Base-by-base conservation (phyloP, 106 monocot genomes). In the Allium cepa region DNA sequence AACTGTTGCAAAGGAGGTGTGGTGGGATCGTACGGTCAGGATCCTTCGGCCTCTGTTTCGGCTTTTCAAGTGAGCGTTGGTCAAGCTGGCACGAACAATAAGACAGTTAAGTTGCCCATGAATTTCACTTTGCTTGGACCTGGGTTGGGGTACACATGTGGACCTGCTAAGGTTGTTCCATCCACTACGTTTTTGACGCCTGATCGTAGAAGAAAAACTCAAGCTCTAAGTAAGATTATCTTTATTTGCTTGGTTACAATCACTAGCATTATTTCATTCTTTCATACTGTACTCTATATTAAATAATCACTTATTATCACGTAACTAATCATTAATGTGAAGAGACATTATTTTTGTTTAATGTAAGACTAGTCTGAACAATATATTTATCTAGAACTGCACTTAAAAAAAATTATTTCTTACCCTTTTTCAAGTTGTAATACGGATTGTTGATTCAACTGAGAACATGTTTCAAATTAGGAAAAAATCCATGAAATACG, bases 1-100 rank as follows among this genome's bases (percentile, higher is more conserved):
- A 90, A 90, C 59, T 90, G 90, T 79, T 90, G 90, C 75, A 85
- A 85, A 47, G 90, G 90, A 47, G 90, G 90, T 1, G 78, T 90
- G 1, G 14, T 90, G 7, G 57, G 66, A 0, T 60, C 90, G 0
- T 90, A 72, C 14, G 85, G 90, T 47, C 85, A 85, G 68, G 82
- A 85, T 36, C 90, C 90, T 0, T 64, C 79, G 0, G 71, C 57
- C 7, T 70, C 85, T 1, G 85, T 85, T 16, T 80, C 85, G 0
- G 15, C 82, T 50, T 85, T 85, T 64, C 90, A 90, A 75, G 82
- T 90, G 8, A 90, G 90, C 17, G 85, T 85, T 14, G 90, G 90
- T 9, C 82, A 72, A 7, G 79, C 85, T 9, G 90, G 90, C n/a
- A 90, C 90, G 0, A 59, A 85, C 13, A 90, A 90, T 75, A 85